Conservation (phyloP, 2,329 filamentous ascomycete species). For the Alternaria sp. region DNA sequence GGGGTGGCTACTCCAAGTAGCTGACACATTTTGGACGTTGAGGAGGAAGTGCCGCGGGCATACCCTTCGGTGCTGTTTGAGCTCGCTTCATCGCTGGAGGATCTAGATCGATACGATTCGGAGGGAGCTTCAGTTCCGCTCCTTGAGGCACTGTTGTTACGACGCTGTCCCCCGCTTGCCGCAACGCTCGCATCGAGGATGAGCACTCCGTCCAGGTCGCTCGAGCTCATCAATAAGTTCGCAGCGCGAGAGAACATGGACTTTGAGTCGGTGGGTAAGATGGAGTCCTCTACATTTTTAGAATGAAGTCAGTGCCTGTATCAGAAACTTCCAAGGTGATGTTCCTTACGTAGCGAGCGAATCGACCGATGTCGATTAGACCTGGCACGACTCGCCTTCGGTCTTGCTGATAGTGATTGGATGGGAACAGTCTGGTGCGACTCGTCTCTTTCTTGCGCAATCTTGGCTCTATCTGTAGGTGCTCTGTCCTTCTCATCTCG, state of each 20-base stretch:
- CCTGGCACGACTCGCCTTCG: conserved; percentile 3
- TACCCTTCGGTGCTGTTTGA: background rate
- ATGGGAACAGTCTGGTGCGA: no score
- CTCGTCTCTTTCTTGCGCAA: no score
- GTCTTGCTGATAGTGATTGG: background rate
- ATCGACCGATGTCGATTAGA: conserved; percentile 24
- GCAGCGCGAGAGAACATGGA: conserved; percentile 45
- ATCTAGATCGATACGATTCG: conserved; percentile 20
- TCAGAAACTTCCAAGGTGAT: no score
- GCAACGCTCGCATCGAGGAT: conserved; percentile 45
- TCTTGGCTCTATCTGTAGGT: no score
- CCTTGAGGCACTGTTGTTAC: conserved; percentile 8
- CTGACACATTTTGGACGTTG: conserved; percentile 27
- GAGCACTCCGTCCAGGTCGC: conserved; percentile 42
- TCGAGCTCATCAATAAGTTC: conserved; percentile 40
- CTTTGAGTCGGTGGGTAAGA: conserved; percentile 37
- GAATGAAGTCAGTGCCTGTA: background rate
- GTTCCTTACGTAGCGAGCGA: conserved; percentile 17
- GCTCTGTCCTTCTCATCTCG: no score
- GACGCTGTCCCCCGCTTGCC: conserved; percentile 22
- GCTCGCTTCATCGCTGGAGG: conserved; percentile 24
- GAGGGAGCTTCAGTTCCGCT: conserved; percentile 6
- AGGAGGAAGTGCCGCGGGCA: background rate
- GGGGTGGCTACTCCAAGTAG: conserved; percentile 31
- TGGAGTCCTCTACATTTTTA: conserved; percentile 23